These are phyloP conservation scores for Coniochaeta pulveracea DNA, from an alignment of 2,329 filamentous ascomycete genomes.

Conservation along the genomic window DNA sequence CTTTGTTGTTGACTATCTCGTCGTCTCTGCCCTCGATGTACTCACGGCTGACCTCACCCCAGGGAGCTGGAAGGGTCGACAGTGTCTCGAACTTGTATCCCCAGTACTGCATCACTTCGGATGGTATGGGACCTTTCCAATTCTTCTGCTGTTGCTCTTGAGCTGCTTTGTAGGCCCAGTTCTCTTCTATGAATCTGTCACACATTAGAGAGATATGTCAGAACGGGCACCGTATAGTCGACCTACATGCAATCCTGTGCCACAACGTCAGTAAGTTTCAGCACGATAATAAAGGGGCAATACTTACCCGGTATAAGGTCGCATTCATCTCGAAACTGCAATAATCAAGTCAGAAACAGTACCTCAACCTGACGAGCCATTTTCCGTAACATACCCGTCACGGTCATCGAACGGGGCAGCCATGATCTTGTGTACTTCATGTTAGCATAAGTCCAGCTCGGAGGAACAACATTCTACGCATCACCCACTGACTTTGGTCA, in stretches of 20 bases:
- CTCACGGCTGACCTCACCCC: conserved; percentile 60
- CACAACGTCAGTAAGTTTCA: conserved; percentile 7
- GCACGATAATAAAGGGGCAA: conserved; percentile 2
- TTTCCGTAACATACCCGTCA: conserved; percentile 48
- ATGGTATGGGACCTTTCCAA: conserved; percentile 33
- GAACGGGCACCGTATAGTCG: not conserved
- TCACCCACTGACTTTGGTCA: conserved; percentile 66
- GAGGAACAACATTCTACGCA: not conserved
- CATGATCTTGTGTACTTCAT: conserved; percentile 54
- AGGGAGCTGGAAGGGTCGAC: conserved; percentile 62
- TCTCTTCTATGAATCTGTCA: conserved; percentile 81
- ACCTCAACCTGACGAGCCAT: not conserved
- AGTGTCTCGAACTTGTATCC: conserved; percentile 97
- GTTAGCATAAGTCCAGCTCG: not conserved
- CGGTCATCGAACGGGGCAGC: conserved; percentile 69
- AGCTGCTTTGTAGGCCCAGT: conserved; percentile 60
- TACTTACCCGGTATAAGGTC: conserved; percentile 70
- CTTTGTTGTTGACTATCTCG: conserved; percentile 71
- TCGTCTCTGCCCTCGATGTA: conserved; percentile 68
- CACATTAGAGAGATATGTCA: conserved; percentile 7
- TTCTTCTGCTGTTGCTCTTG: conserved; percentile 43
- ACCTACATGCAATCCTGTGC: conserved; percentile 42
- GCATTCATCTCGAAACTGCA: conserved; percentile 90
- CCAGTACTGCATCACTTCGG: conserved; percentile 87
- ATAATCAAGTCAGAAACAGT: conserved; percentile 8